phyloP scores from a whole-genome alignment of 2,329 filamentous ascomycete species.

The Pseudogymnoascus verrucosus region DNA sequence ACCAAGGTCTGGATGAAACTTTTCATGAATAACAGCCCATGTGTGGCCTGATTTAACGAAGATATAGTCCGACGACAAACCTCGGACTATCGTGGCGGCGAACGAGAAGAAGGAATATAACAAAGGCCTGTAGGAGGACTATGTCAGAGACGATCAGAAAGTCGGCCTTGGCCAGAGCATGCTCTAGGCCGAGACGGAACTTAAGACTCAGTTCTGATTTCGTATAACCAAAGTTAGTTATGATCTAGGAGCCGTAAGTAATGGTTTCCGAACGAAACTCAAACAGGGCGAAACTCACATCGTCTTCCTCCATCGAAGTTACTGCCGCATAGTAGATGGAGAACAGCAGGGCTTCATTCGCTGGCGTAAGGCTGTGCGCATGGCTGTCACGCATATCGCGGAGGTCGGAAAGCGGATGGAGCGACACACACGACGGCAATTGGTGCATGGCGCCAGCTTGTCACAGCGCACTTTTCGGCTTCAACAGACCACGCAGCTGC shows the following conservation, averaged over 20 bases:
- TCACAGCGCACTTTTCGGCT: slow-evolving; percentile 51
- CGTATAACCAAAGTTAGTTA: slow-evolving; percentile 41
- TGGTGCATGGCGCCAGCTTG: slow-evolving; percentile 47
- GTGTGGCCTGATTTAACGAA: background rate
- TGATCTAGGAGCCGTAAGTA: slow-evolving; percentile 26
- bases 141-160: slow-evolving; percentile 43
- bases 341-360: slow-evolving; percentile 47
- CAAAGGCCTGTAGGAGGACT: slow-evolving; percentile 41
- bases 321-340: slow-evolving; percentile 49
- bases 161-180: slow-evolving; percentile 42
- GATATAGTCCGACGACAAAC: slow-evolving; percentile 37
- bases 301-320: slow-evolving; percentile 49
- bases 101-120: slow-evolving; percentile 37
- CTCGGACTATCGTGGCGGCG: slow-evolving; percentile 41
- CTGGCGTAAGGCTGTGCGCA: slow-evolving; percentile 29
- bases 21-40: background rate
- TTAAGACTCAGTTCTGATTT: slow-evolving; percentile 38
- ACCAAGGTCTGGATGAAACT: background rate
- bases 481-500: slow-evolving; percentile 45
- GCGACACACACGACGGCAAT: slow-evolving; percentile 47
- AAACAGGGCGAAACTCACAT: slow-evolving; percentile 32
- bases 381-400: slow-evolving; percentile 33
- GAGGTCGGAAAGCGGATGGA: slow-evolving; percentile 41
- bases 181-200: slow-evolving; percentile 41
- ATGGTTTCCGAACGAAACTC: background rate